phyloP scores from a whole-genome alignment of 345 rosid species.

The Aethionema arabicum region DNA sequence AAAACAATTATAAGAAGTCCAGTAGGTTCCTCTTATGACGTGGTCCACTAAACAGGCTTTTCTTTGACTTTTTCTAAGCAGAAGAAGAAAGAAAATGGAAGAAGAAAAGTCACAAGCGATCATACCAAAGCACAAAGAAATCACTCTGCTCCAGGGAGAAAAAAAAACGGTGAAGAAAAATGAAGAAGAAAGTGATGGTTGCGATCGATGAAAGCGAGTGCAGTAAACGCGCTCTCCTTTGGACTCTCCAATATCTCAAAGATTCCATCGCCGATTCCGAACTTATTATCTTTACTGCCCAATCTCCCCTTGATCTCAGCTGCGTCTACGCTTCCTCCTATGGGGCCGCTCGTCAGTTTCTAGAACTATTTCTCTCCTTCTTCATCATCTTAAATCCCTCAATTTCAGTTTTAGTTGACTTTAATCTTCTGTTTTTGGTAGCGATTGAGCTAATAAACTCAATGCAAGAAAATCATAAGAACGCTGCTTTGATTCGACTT shows the following conservation, averaged over 20 bases:
- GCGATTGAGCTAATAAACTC: constrained; percentile 55
- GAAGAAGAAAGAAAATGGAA: too few species aligned
- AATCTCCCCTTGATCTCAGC: constrained; percentile 41
- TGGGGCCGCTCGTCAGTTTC: constrained; percentile 53
- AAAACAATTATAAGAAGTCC: too few species aligned
- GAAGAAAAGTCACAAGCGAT: too few species aligned
- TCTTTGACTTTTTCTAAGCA: too few species aligned
- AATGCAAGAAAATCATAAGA: constrained; percentile 54
- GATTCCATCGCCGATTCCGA: constrained; percentile 44
- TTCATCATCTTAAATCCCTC: background rate
- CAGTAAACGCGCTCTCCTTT: constrained; percentile 59
- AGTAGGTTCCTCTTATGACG: too few species aligned
- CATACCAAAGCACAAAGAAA: too few species aligned
- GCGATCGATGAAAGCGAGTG: constrained; percentile 79
- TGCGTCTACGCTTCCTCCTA: constrained; percentile 57
- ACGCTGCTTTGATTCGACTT: constrained; percentile 37
- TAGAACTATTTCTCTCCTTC: background rate
- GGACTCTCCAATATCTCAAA: constrained; percentile 54
- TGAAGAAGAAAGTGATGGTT: constrained; percentile 69
- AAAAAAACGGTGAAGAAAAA: too few species aligned
- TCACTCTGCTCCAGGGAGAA: too few species aligned
- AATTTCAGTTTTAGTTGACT: background rate
- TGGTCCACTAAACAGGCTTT: too few species aligned
- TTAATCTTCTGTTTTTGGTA: constrained; percentile 10
- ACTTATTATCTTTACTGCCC: constrained; percentile 59